These are phyloP conservation scores for Rugosomyces carneus DNA, from an alignment of 1,284 basidiomycete genomes.

Conservation along the genomic window DNA sequence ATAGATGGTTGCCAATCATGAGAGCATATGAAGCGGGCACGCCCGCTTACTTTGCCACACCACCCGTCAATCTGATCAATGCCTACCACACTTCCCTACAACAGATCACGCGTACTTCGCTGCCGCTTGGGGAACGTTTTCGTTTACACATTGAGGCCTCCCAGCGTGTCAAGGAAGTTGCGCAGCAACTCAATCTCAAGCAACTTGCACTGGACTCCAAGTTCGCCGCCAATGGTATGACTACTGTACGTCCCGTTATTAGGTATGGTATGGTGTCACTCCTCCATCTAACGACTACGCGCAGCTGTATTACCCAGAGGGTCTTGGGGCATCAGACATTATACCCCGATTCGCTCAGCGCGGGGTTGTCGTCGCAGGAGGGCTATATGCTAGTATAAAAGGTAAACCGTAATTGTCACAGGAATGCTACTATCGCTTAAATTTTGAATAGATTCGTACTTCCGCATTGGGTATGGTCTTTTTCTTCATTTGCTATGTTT, in stretches of 20 bases:
- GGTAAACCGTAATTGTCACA: conserved; percentile 38
- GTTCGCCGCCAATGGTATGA: conserved; percentile 90
- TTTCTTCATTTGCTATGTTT: neutral
- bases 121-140: conserved; percentile 79
- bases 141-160: conserved; percentile 72
- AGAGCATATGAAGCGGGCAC: conserved; percentile 74
- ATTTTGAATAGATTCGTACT: conserved; percentile 53
- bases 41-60: conserved; percentile 91
- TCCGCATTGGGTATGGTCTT: conserved; percentile 66
- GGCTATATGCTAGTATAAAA: conserved; percentile 85
- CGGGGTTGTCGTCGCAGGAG: conserved; percentile 84
- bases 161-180: conserved; percentile 67
- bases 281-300: neutral
- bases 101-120: conserved; percentile 55
- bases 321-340: conserved; percentile 67
- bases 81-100: conserved; percentile 80
- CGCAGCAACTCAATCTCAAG: conserved; percentile 67
- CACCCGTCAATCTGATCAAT: conserved; percentile 91
- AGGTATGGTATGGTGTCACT: no score
- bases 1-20: conserved; percentile 91
- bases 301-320: conserved; percentile 75
- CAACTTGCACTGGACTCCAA: conserved; percentile 59
- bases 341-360: conserved; percentile 64
- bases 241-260: conserved; percentile 47
- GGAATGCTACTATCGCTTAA: neutral